Evolutionary conservation across 768 basidiomycete species (phyloP), one percentile per base, ranked within the genome.

Genomic region (Phallus indusiatus): DNA sequence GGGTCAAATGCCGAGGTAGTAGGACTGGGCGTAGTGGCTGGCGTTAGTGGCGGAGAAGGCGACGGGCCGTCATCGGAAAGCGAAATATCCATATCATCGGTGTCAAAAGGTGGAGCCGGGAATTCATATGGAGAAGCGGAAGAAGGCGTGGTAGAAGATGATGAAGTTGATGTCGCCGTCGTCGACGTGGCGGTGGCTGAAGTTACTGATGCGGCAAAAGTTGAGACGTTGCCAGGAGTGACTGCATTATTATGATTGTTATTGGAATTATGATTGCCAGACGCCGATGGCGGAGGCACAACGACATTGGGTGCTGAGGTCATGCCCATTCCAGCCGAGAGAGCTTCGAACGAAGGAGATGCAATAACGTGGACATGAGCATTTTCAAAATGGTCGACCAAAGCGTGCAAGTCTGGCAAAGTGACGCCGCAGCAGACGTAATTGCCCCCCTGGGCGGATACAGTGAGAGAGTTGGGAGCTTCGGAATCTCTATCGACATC

Each of bases 301-400:
- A 37, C 16, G 16, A 16, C 16, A 8, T 8, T 37, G 8, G 36
- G 9, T 8, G 36, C 8, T 8, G 36, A 37, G 16, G 36, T n/a
- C n/a, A n/a, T n/a, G n/a, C n/a, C n/a, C n/a, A n/a, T n/a, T n/a
- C n/a, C 36, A 37, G 16, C 36, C 36, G 49, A 20, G 12, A 46
- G 54, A 35, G 54, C 24, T 16, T 47, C 37, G 34, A 18, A 8
- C 22, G 36, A 34, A 55, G 18, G 18, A 8, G 18, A 20, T n/a
- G 49, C 75, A 47, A 86, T 69, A 60, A 91, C 83, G 67, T 89
- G 79, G 68, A 94, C 88, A 69, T 95, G 93, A 51, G 84, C 83
- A 61, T 92, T 87, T 67, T 95, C 93, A 64, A 94, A 94, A 68
- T 95, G 93, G 71, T 94, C 90, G 2, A 95, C 80, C 11, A 95